phyloP scores from a whole-genome alignment of 257 asterid genomes.

The Prunella vulgaris region DNA sequence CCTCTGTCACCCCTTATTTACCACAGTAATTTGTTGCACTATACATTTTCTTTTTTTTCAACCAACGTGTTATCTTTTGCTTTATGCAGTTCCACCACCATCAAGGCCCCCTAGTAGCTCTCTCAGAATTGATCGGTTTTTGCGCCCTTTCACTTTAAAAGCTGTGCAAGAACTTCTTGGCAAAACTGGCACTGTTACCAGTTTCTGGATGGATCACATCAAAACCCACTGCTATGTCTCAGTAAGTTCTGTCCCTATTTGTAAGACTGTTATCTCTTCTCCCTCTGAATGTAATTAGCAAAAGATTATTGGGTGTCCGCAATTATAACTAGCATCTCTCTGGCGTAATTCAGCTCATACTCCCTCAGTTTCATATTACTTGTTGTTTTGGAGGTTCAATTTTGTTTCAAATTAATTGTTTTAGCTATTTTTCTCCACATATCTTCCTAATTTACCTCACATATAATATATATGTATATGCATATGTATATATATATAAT shows the following conservation, averaged over 20 bases:
- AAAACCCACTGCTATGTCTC: slow-evolving; percentile 92
- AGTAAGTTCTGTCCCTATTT: slow-evolving; percentile 38
- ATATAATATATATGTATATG: no score
- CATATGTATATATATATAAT: no score
- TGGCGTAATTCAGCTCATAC: not conserved
- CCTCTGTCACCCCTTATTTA: slow-evolving; percentile 7
- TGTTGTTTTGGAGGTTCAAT: no score
- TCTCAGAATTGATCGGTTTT: slow-evolving; percentile 71
- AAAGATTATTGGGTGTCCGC: not conserved
- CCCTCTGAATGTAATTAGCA: not conserved
- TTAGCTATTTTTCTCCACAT: no score
- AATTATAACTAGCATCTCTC: not conserved
- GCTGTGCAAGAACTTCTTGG: slow-evolving; percentile 85
- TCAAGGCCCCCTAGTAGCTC: slow-evolving; percentile 55
- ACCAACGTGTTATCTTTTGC: slow-evolving; percentile 7
- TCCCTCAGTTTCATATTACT: no score
- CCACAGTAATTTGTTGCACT: not conserved
- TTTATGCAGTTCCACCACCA: slow-evolving; percentile 69
- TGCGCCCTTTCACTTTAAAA: slow-evolving; percentile 88
- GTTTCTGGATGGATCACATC: slow-evolving; percentile 91
- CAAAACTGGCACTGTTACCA: slow-evolving; percentile 58
- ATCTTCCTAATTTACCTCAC: no score
- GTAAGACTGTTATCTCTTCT: not conserved
- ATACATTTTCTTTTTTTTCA: slow-evolving; percentile 12
- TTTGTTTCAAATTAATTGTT: no score